Evolutionary conservation across 495 filamentous ascomycete genomes (phyloP), one percentile per base, ranked within the genome.

Genomic region (Talaromyces thailandensis): DNA sequence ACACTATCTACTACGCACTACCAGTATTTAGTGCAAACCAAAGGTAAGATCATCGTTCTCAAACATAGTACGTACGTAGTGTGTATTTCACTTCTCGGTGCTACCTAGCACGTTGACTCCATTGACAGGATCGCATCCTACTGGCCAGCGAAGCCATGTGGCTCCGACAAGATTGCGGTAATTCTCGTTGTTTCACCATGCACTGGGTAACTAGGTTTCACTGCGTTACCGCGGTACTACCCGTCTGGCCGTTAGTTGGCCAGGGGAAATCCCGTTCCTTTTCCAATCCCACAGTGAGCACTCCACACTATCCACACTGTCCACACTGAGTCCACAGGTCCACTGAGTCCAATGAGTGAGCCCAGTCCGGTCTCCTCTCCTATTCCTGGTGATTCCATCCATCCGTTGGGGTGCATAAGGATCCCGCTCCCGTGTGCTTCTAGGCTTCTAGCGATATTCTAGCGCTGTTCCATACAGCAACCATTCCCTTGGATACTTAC

Each of bases 371-470:
- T 52, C 7, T 23, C 24, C 48, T 25, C 23, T 28, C 4, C 50
- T 28, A 6, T n/a, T 28, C 11, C 48, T 51, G 48, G 18, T 21
- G 23, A 0, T 40, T 14, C n/a, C 43, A 53, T 53, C 48, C 50
- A 53, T 53, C 50, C 50, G 50, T 53, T 53, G 24, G 50, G 50
- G 50, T 28, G 50, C 50, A 28, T 16, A 7, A 14, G 50, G 31
- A 32, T 35, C 31, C 31, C 31, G 14, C n/a, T 43, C 37, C 43
- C 43, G 43, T 48, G n/a, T 26, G 21, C 23, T 53, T 57, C 55
- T 31, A 35, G 55, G 28, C 55, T 57, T 57, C 55, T 35, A 57
- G 55, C 26, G 35, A n/a, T n/a, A 8, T 57, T 57, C 55, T 57
- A 57, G 26, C 26, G 29, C 51, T 57, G 16, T 57, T 57, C 55